Conservation (phyloP, 805 yeast species). For the Ascoidea asiatica region DNA sequence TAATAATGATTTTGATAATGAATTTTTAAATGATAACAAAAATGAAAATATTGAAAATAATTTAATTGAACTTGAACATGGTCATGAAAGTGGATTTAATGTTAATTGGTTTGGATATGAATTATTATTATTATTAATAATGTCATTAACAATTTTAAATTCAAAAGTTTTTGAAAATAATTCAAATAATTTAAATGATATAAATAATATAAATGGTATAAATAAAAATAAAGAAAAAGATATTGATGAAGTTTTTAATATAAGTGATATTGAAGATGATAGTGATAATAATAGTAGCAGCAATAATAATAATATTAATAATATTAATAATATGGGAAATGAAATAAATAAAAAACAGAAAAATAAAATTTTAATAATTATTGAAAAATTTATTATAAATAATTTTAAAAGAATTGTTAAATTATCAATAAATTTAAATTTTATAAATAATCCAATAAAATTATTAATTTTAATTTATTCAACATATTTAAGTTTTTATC, state of each 20-base stretch:
- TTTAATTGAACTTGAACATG: conserved; percentile 13
- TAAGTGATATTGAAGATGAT: neutral
- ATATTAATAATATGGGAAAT: neutral
- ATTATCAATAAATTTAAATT: conserved; percentile 1
- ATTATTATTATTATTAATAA: conserved; percentile 12
- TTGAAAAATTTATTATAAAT: conserved; percentile 3
- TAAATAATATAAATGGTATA: no score
- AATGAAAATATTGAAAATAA: conserved; percentile 4
- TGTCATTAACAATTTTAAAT: conserved; percentile 18
- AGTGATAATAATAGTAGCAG: neutral
- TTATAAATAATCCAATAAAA: conserved; percentile 14
- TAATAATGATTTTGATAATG: conserved; percentile 7
- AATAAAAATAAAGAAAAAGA: neutral
- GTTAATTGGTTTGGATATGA: conserved; percentile 18
- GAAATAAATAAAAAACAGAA: neutral
- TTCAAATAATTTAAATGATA: no score
- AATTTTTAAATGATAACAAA: neutral
- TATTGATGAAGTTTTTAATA: conserved; percentile 1
- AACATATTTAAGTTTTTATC: conserved; percentile 25
- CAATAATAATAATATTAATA: conserved; percentile 1
- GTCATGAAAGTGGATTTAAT: conserved; percentile 9
- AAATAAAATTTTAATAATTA: neutral
- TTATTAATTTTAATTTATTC: conserved; percentile 31
- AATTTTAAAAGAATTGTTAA: conserved; percentile 1
- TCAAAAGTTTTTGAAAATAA: conserved; percentile 12